A percentile compares a stretch with the other conserved stretches of the same genome.
These are phyloP conservation scores for Zasmidium cellare DNA, from an alignment of 2,329 filamentous ascomycete species.

Conservation along the genomic window DNA sequence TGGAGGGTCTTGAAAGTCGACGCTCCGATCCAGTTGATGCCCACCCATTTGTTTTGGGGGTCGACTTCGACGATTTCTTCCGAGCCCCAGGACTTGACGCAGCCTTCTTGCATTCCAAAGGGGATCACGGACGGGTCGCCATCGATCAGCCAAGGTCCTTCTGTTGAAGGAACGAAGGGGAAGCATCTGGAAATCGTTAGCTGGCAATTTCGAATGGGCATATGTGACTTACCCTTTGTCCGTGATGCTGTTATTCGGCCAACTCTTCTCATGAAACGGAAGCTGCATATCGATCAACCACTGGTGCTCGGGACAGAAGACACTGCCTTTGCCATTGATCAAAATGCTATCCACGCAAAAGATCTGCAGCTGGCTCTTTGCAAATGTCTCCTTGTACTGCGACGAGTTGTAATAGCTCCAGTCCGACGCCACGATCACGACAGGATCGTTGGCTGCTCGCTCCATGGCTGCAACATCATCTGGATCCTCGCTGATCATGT, in stretches of 20 bases:
- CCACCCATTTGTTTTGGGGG: conserved; percentile 15
- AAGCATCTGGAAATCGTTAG: conserved; percentile 13
- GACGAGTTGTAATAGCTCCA: conserved; percentile 14
- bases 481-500: conserved; percentile 3
- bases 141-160: conserved; percentile 9
- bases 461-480: background rate
- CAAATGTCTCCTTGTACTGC: conserved; percentile 1
- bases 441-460: background rate
- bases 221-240: background rate
- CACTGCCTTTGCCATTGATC: conserved; percentile 18
- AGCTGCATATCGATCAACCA: background rate
- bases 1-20: conserved; percentile 11
- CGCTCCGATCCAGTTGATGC: conserved; percentile 16
- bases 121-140: background rate
- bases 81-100: background rate
- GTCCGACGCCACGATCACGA: conserved; percentile 4
- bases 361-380: conserved; percentile 3
- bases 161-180: conserved; percentile 8
- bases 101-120: background rate
- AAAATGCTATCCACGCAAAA: conserved; percentile 18
- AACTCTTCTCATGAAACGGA: background rate
- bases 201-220: background rate
- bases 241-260: background rate
- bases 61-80: conserved; percentile 13
- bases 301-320: conserved; percentile 15